These are phyloP conservation scores for Ilex asprella DNA, from an alignment of 257 asterid genomes.

Conservation along the genomic window DNA sequence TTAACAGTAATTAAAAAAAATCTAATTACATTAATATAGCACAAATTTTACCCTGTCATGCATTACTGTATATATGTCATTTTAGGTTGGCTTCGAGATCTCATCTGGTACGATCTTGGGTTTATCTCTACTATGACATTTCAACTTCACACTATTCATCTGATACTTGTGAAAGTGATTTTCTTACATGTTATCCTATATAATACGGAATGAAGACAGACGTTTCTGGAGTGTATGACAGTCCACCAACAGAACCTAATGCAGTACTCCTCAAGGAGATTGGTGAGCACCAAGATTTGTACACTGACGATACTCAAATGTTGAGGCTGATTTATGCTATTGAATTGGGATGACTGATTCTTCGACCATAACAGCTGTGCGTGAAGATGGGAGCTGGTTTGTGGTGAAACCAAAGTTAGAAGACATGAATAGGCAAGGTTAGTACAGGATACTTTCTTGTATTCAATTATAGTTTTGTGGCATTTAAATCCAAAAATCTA, in stretches of 20 bases:
- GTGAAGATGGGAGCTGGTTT: conserved; percentile 90
- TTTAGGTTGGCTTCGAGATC: not conserved
- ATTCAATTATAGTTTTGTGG: not conserved
- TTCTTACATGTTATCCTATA: conserved; percentile 36
- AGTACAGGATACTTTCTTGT: conserved; percentile 11
- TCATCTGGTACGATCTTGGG: not conserved
- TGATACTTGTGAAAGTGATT: not conserved
- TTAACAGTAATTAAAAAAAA: no score
- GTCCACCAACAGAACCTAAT: conserved; percentile 80
- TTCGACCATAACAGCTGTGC: conserved; percentile 51
- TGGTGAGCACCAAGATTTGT: no score
- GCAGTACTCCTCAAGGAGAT: conserved; percentile 62
- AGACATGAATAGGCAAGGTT: conserved; percentile 48
- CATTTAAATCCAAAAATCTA: no score
- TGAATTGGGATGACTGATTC: conserved; percentile 8
- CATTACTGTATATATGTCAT: not conserved
- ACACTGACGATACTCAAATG: not conserved
- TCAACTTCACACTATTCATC: not conserved
- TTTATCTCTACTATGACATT: not conserved
- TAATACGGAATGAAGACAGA: conserved; percentile 52
- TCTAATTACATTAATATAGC: no score
- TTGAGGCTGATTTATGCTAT: conserved; percentile 3
- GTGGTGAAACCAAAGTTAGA: conserved; percentile 52
- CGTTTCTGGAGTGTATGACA: conserved; percentile 82
- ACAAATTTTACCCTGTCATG: no score